Percentiles rank a stretch among this genome's conserved stretches.
phyloP scores from a whole-genome alignment of 305 asterid species.

The Fraxinus albicans region DNA sequence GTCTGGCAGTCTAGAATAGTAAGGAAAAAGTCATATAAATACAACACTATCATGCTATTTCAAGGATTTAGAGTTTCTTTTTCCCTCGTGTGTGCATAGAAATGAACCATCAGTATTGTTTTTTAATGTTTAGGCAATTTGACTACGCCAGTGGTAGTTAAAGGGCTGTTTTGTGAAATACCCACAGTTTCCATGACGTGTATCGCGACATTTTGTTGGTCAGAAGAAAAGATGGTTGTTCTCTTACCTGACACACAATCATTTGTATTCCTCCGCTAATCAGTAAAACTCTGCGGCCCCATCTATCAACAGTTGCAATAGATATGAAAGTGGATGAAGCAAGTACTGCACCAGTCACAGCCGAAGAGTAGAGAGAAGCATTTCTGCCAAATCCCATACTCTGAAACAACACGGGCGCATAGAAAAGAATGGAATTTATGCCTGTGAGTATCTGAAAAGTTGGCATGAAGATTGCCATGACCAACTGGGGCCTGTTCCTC shows the following conservation, averaged over 20 bases:
- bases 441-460: slow-evolving; percentile 88
- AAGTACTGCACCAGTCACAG: slow-evolving; percentile 89
- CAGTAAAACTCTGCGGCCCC: slow-evolving; percentile 72
- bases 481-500: slow-evolving; percentile 74
- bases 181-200: neutral
- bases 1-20: neutral
- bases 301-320: slow-evolving; percentile 67
- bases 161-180: neutral
- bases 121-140: neutral
- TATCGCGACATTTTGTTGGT: neutral
- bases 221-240: neutral
- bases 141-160: neutral
- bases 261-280: slow-evolving; percentile 81
- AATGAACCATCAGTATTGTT: neutral
- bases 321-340: slow-evolving; percentile 74
- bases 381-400: slow-evolving; percentile 71
- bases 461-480: slow-evolving; percentile 88
- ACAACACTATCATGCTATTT: neutral
- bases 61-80: neutral
- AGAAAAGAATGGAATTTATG: slow-evolving; percentile 83
- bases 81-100: neutral
- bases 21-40: neutral
- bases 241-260: slow-evolving; percentile 71
- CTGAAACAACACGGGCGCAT: slow-evolving; percentile 87
- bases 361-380: slow-evolving; percentile 82